Evolutionary conservation across 352 stramenopile genomes (phyloP), one percentile per base, ranked within the genome.

Genomic region (Globisporangium paroecandrum): DNA sequence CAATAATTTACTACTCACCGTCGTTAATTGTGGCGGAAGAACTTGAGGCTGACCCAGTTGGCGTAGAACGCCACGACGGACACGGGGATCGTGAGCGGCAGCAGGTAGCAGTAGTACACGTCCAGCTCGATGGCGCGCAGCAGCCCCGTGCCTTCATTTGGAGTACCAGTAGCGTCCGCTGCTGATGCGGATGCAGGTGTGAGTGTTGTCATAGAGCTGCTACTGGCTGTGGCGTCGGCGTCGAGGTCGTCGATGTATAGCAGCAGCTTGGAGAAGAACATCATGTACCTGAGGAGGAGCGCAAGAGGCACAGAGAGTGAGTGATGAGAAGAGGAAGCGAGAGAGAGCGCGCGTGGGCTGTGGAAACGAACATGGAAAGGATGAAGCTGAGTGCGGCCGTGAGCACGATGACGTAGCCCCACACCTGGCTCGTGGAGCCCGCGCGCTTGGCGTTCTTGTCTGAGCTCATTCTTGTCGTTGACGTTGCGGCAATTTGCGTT

Each of bases 31-130:
- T 94, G 84, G 22, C 84, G 84, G 71, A 94, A 94, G 75, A 92
- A 94, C 74, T 94, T 94, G 75, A 92, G 81, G 68, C 86, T 89
- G 68, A 92, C 84, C 86, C 86, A 94, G 62, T 91, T 91, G 58
- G 81, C 72, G 70, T 93, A 93, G 75, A 83, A 92, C 38, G 83
- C 80, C 57, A 94, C 70, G 60, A 94, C 86, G 29, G 83, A 82
- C 55, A 91, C 81, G 27, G 86, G 84, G 57, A 94, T 87, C 62
- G 86, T 94, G 25, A 91, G 79, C 51, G 86, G 84, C 29, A 93
- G 54, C 43, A 94, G 64, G 65, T 87, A 94, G 65, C 84, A 91
- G 72, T 93, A 94, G 76, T 91, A 91, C 46, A 89, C 75, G 70
- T 94, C 86, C 25, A 69, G 64, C 65, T 89, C 81, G 20, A 94